These are phyloP conservation scores for Ophiostoma novo-ulmi DNA, from an alignment of 2,329 filamentous ascomycete genomes.

Conservation along the genomic window DNA sequence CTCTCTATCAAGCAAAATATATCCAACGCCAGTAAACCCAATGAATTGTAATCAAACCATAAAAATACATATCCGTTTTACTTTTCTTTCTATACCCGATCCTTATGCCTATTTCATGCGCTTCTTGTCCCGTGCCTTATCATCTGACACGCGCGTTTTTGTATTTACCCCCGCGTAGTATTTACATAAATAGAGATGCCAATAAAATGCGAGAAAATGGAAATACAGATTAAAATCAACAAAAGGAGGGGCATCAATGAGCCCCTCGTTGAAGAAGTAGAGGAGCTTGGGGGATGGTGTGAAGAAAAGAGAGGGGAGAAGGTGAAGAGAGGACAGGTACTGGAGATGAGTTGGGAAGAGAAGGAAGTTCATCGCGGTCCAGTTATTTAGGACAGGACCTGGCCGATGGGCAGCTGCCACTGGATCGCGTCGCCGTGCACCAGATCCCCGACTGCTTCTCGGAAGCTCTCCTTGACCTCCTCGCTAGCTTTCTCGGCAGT, in stretches of 20 bases:
- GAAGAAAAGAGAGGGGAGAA: neutral
- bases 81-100: neutral
- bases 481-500: neutral
- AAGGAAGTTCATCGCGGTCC: neutral
- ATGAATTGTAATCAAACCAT: neutral
- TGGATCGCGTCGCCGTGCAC: constrained; percentile 21
- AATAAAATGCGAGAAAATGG: neutral
- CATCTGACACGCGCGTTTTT: constrained; percentile 9
- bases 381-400: constrained; percentile 5
- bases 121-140: neutral
- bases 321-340: neutral
- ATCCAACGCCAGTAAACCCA: neutral
- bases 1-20: neutral
- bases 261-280: neutral
- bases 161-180: neutral
- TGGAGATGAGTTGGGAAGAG: neutral
- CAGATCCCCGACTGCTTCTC: constrained; percentile 17
- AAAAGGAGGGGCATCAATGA: neutral
- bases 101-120: constrained; percentile 14
- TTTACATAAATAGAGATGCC: neutral
- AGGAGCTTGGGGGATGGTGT: neutral
- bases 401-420: constrained; percentile 21
- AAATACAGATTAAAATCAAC: neutral
- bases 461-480: constrained; percentile 19
- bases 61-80: neutral